A percentile compares a stretch with the other conserved stretches of the same genome.
phyloP scores from a whole-genome alignment of 2,329 filamentous ascomycete species.

The Ilyonectria destructans region DNA sequence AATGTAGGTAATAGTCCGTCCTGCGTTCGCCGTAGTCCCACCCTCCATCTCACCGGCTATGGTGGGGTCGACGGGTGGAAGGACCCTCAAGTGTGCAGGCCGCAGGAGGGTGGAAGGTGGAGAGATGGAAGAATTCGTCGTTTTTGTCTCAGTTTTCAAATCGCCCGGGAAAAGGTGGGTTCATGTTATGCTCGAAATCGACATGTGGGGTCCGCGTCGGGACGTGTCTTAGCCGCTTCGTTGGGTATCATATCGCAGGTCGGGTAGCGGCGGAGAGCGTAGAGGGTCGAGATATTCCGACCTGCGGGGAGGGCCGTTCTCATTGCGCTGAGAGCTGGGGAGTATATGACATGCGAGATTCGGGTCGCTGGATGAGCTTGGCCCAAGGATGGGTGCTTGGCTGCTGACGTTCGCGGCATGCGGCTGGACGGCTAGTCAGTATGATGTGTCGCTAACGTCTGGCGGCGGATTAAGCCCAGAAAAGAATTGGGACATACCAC shows the following conservation, averaged over 20 bases:
- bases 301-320: conserved; percentile 34
- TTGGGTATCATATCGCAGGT: conserved; percentile 32
- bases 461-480: conserved; percentile 35
- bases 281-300: conserved; percentile 25
- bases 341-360: conserved; percentile 48
- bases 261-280: conserved; percentile 18
- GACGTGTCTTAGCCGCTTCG: conserved; percentile 19
- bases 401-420: conserved; percentile 58
- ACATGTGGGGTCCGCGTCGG: conserved; percentile 10
- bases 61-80: conserved; percentile 39
- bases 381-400: conserved; percentile 58
- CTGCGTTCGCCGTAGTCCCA: conserved; percentile 27
- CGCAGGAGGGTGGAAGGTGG: conserved; percentile 24
- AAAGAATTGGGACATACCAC: conserved; percentile 55
- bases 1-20: conserved; percentile 26
- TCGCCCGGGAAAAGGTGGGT: conserved; percentile 35
- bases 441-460: conserved; percentile 30
- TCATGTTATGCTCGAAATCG: conserved; percentile 8
- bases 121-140: conserved; percentile 5
- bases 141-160: conserved; percentile 30
- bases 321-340: conserved; percentile 52
- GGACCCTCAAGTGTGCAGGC: conserved; percentile 24
- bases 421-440: conserved; percentile 52
- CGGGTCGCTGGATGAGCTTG: conserved; percentile 56
- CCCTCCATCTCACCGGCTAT: conserved; percentile 23